Percentiles rank a stretch among this genome's conserved stretches.
Evolutionary conservation across 768 basidiomycete species (phyloP).

Genomic region (Boletus rufocinnamomeus): DNA sequence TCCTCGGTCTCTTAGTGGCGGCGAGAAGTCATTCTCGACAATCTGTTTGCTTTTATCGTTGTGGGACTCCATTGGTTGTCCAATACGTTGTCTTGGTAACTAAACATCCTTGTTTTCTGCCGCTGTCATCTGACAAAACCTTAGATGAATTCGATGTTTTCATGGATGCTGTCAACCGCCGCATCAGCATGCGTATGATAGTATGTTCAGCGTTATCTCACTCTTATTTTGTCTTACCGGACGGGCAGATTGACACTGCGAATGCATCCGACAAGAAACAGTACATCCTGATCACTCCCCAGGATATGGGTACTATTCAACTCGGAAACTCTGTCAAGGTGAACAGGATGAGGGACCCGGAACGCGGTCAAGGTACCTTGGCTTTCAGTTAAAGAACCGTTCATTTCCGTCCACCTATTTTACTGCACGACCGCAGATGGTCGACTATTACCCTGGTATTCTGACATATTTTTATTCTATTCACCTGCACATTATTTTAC

Average conservation of each 20-base stretch:
- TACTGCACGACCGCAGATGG: not conserved
- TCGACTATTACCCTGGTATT: not conserved
- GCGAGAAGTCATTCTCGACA: constrained; percentile 96
- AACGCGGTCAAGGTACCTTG: constrained; percentile 59
- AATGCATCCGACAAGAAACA: constrained; percentile 87
- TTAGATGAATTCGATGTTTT: constrained; percentile 97
- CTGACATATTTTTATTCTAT: constrained; percentile 12
- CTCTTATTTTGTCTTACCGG: constrained; percentile 6
- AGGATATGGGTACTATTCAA: constrained; percentile 77
- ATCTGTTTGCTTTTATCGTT: constrained; percentile 91
- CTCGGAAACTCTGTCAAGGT: constrained; percentile 73
- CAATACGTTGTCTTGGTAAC: constrained; percentile 86
- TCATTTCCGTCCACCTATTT: not conserved
- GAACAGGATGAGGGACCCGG: constrained; percentile 76
- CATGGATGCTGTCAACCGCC: constrained; percentile 92
- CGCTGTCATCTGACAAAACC: constrained; percentile 13
- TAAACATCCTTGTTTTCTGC: constrained; percentile 1
- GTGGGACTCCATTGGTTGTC: constrained; percentile 95
- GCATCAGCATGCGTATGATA: constrained; percentile 95
- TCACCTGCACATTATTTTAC: constrained; percentile 7
- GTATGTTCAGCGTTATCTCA: constrained; percentile 41
- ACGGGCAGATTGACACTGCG: constrained; percentile 79
- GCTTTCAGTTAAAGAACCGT: constrained; percentile 30
- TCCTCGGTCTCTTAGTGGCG: constrained; percentile 84
- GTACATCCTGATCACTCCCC: constrained; percentile 95